Conservation (phyloP, 805 yeast species). For the Pichia insulana region DNA sequence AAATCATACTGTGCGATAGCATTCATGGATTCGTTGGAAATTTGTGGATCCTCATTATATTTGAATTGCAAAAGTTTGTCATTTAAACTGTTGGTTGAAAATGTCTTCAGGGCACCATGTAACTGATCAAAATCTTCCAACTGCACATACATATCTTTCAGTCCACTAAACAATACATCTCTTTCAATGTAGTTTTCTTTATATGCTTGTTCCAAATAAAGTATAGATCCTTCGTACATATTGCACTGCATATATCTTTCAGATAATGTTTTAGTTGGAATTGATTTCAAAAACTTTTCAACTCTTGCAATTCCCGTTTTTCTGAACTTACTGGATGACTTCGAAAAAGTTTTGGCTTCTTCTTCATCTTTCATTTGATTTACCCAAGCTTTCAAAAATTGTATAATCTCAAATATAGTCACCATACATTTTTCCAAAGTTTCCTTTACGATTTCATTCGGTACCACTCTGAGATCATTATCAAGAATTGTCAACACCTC, state of each 20-base stretch:
- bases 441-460: conserved; percentile 47
- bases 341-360: conserved; percentile 4
- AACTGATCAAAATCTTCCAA: conserved; percentile 86
- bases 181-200: conserved; percentile 31
- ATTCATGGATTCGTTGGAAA: conserved; percentile 79
- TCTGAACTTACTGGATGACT: conserved; percentile 2
- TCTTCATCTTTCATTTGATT: conserved; percentile 32
- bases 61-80: conserved; percentile 76
- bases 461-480: conserved; percentile 34
- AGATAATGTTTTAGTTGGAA: conserved; percentile 69
- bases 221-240: conserved; percentile 78
- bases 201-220: conserved; percentile 73
- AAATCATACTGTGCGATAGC: conserved; percentile 41
- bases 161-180: conserved; percentile 35
- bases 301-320: conserved; percentile 24
- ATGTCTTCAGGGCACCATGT: conserved; percentile 72
- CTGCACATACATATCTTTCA: conserved; percentile 78
- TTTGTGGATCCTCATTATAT: conserved; percentile 76
- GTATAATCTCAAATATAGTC: conserved; percentile 68
- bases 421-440: conserved; percentile 59
- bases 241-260: conserved; percentile 72
- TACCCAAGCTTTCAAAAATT: conserved; percentile 75
- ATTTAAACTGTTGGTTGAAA: conserved; percentile 59
- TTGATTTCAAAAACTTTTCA: conserved; percentile 38
- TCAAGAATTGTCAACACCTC: conserved; percentile 59